Evolutionary conservation across 768 basidiomycete genomes (phyloP), one percentile per base, ranked within the genome.

Genomic region (Astraeus odoratus): DNA sequence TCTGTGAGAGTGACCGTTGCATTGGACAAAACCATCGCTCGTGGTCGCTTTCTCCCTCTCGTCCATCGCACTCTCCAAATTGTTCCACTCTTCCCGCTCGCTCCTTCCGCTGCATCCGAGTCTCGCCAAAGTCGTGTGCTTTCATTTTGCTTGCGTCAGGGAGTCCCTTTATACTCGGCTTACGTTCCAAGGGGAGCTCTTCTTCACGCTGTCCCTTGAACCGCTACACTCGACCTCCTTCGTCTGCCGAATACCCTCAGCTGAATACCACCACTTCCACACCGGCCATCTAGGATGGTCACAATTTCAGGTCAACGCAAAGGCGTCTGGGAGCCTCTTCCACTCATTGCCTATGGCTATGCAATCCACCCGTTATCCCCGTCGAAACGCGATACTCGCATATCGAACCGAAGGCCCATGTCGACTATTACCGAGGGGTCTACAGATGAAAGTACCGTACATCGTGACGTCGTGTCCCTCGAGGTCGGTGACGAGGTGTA

Each of bases 401-500:
- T 85, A 68, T 74, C 72, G 4, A 66, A 34, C 51, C 67, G 71
- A 10, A 63, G 67, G 2, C 62, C 62, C 50, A 50, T 64, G 52
- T 71, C 75, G 23, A 65, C 66, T 2, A 70, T 67, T 41, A 75
- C 73, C 3, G 73, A 74, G 43, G 64, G 51, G 18, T 72, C 74
- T 2, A 73, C 75, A 16, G 83, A 81, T 43, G 84, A 85, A 33
- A 73, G 80, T 29, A 69, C 75, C 31, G 73, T 78, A 0, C 75
- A 83, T 67, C 73, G 79, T 43, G 86, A 89, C 50, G 82, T 89
- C 19, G 89, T 91, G 26, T 76, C 83, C 5, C 76, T 98, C 45
- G 93, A 96, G 54, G 86, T 97, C 23, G 95, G 95, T 38, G 94
- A 96, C 64, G 94, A 97, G 60, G 82, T 98, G 26, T 97, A 97